phyloP scores from a whole-genome alignment of 192 early-diverging fungal species.

The Podila horticola region DNA sequence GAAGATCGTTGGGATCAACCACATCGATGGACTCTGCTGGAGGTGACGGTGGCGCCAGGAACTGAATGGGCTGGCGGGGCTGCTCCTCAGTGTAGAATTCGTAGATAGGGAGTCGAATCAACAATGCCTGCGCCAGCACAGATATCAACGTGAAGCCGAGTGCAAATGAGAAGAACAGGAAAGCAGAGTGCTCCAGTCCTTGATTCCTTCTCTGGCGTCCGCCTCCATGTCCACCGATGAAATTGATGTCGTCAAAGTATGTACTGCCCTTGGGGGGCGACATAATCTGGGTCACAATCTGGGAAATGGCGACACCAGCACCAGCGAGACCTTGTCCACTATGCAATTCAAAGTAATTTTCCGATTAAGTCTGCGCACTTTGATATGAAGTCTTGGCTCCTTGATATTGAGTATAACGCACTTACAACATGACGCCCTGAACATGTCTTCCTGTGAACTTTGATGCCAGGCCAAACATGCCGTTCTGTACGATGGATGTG shows the following conservation, averaged over 20 bases:
- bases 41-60: slow-evolving; percentile 28
- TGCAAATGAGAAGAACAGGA: slow-evolving; percentile 63
- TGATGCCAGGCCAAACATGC: slow-evolving; percentile 76
- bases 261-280: slow-evolving; percentile 38
- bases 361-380: not conserved
- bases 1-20: not conserved
- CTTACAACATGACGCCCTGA: slow-evolving; percentile 78
- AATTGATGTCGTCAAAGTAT: slow-evolving; percentile 13
- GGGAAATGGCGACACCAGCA: slow-evolving; percentile 69
- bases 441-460: slow-evolving; percentile 74
- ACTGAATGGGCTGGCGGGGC: slow-evolving; percentile 36
- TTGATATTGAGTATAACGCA: not conserved
- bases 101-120: slow-evolving; percentile 56
- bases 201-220: slow-evolving; percentile 20
- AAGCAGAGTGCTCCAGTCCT: slow-evolving; percentile 50
- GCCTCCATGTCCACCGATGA: slow-evolving; percentile 6
- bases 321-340: slow-evolving; percentile 75
- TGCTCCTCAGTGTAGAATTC: slow-evolving; percentile 41
- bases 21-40: not conserved
- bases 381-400: too few relatives aligned
- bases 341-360: not conserved
- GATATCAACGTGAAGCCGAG: slow-evolving; percentile 52
- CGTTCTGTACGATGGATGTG: slow-evolving; percentile 73
- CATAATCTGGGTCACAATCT: slow-evolving; percentile 66
- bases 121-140: slow-evolving; percentile 45